These are phyloP conservation scores for Darksidea phi DNA, from an alignment of 495 filamentous ascomycete species.

Conservation along the genomic window DNA sequence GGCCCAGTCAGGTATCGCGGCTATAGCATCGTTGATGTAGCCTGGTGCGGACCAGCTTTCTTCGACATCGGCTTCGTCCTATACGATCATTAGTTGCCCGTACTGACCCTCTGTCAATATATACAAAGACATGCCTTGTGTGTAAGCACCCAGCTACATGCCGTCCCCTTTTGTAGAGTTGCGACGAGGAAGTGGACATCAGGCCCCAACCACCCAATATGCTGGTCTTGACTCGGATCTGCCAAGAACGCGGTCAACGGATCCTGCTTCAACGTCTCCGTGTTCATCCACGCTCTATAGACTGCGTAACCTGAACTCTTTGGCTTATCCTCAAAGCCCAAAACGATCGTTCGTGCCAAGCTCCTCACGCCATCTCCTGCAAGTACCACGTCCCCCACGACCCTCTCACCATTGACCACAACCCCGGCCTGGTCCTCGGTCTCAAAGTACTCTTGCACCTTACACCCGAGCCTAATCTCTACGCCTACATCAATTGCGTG, in stretches of 20 bases:
- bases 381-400: constrained; percentile 57
- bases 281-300: constrained; percentile 44
- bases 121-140: constrained; percentile 36
- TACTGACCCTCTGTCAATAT: too few relatives aligned
- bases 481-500: constrained; percentile 58
- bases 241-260: constrained; percentile 38
- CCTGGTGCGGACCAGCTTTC: constrained; percentile 42
- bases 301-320: constrained; percentile 61
- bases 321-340: constrained; percentile 62
- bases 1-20: constrained; percentile 37
- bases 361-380: constrained; percentile 65
- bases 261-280: constrained; percentile 37
- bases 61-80: constrained; percentile 39
- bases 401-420: constrained; percentile 52
- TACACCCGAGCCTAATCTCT: constrained; percentile 55
- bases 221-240: constrained; percentile 33
- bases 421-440: constrained; percentile 57
- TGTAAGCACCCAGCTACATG: constrained; percentile 41
- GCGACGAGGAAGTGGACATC: constrained; percentile 43
- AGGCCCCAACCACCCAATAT: constrained; percentile 41
- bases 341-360: constrained; percentile 57
- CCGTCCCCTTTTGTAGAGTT: constrained; percentile 38
- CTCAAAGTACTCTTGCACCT: constrained; percentile 63
- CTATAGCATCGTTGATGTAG: constrained; percentile 35
- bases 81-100: too few relatives aligned